Evolutionary conservation across 768 basidiomycete species (phyloP), one percentile per base, ranked within the genome.

Genomic region (Xerocomellus dryophilus): DNA sequence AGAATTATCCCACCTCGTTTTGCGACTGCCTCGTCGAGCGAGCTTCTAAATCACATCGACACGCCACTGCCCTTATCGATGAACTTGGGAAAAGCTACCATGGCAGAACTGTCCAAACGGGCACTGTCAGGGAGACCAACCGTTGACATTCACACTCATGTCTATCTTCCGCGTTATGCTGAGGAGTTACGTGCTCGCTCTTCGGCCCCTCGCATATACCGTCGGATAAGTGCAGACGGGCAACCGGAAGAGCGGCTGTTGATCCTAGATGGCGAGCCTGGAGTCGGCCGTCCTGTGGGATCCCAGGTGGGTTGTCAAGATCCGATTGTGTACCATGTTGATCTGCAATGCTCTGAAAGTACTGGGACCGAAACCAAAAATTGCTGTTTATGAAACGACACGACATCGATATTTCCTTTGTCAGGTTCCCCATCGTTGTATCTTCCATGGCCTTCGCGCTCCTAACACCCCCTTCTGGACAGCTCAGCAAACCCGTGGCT

Each of bases 401-500:
- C 66, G 82, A 80, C 18, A 93, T 93, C 39, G 82, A 89, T 67
- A 71, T 90, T 40, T 90, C 87, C 17, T 78, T 92, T 29, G 85
- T 91, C 51, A 90, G 88, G 88, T 86, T 51, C 55, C 57, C 20
- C 66, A 44, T 12, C 8, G 23, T 23, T 31, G 25, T 18, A 40
- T 50, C 59, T 44, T 56, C 29, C 32, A 18, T 48, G 43, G 25
- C 35, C 55, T 29, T 53, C 47, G n/a, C 46, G 20, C 43, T 54
- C 39, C 58, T 67, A 50, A 72, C 57, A 20, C 21, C 32, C 34
- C 9, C 44, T 53, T 40, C 32, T 34, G 50, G 47, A 42, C 61
- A 91, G 90, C 66, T 81, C 88, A 23, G 92, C 92, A 25, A 94
- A 95, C 64, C 93, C 92, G 9, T 95, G 92, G 92, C 81, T 94